Evolutionary conservation across 2,329 filamentous ascomycete species (phyloP), one percentile per base, ranked within the genome.

Genomic region (Penicillium sp.): DNA sequence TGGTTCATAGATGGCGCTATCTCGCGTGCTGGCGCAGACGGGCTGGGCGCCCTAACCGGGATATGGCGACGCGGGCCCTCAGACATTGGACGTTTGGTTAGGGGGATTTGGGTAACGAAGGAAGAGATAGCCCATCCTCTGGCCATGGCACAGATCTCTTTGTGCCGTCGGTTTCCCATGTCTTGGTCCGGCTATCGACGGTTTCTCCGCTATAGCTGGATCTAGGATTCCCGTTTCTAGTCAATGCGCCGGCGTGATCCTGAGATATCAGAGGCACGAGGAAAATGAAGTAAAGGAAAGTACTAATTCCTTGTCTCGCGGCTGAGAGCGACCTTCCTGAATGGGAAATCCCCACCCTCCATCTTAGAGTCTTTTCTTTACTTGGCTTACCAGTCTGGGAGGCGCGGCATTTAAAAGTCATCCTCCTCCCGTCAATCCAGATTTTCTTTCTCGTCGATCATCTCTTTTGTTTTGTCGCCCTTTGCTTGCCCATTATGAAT

Each of bases 401-500:
- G 46, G 16, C 46, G 46, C 28, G 28, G 46, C 46, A 35, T 22
- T 52, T 37, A 38, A 52, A 25, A 26, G 22, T n/a, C n/a, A 52
- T 40, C 51, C 14, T 4, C 22, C 42, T 6, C n/a, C 28, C 40
- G 16, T 37, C 53, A 38, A n/a, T 46, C 43, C 40, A 28, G 26
- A 11, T 16, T 55, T 16, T 35, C 46, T 26, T 25, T 30, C 25
- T 11, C 10, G 53, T 55, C 42, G 53, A 48, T 55, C 53, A 37
- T 48, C 28, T 48, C 43, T 28, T 46, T 46, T 10, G 40, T 45
- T 35, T 6, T 33, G 28, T 35, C 19, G 43, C 13, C 22, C 11
- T 25, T 22, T 37, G 6, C 7, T 16, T 33, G 28, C 11, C 19
- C 61, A 65, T 19, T 40, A 73, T 73, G 70, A 71, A 73, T 40